Conservation (phyloP, 2,329 filamentous ascomycete genomes). For the Neodidymelliopsis sp. region DNA sequence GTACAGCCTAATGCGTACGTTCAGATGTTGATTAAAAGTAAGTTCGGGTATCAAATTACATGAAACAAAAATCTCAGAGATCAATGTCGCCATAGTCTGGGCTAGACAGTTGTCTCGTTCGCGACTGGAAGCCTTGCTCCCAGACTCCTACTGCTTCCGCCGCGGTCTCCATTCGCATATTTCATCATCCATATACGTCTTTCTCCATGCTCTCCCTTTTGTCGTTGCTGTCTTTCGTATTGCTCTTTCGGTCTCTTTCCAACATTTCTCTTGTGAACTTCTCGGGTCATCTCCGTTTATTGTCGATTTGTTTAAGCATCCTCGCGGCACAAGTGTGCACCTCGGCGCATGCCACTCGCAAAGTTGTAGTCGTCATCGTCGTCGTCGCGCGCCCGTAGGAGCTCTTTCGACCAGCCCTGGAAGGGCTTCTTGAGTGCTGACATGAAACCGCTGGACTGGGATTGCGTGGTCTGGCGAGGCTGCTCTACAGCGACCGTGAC, state of each 20-base stretch:
- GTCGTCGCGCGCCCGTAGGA: constrained; percentile 41
- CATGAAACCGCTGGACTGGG: constrained; percentile 15
- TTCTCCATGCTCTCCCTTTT: no score
- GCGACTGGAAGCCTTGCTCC: no score
- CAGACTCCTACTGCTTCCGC: no score
- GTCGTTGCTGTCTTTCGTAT: background rate
- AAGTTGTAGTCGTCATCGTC: constrained; percentile 50
- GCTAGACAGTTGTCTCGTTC: no score
- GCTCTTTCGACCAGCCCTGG: constrained; percentile 45
- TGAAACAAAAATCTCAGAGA: background rate
- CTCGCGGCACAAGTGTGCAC: constrained; percentile 18
- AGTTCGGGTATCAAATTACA: constrained; percentile 7
- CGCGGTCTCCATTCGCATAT: no score
- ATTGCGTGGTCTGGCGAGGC: background rate
- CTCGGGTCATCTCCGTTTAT: background rate
- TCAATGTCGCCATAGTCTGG: background rate
- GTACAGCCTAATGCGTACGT: no score
- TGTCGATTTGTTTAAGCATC: no score
- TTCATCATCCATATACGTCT: no score
- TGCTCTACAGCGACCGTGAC: constrained; percentile 6
- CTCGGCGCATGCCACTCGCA: constrained; percentile 30
- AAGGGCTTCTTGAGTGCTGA: constrained; percentile 44
- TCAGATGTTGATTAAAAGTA: no score
- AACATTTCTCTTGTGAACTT: background rate
- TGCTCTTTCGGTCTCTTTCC: background rate